phyloP scores from a whole-genome alignment of 164 flowering plant species.

The Stephania yunnanensis region DNA sequence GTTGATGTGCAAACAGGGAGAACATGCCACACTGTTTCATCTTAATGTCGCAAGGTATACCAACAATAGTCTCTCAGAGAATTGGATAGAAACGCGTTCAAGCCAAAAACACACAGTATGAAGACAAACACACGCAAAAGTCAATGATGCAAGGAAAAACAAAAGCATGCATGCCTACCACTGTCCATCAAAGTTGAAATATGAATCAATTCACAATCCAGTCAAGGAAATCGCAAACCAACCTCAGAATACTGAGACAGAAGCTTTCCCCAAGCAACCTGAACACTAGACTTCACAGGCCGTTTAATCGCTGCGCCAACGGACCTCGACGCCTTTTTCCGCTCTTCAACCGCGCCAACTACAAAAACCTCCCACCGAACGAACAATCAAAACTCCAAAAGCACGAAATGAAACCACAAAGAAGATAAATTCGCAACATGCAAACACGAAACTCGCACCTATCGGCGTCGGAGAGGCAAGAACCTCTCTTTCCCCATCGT shows the following conservation, averaged over 20 bases:
- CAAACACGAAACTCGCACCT: constrained; percentile 26
- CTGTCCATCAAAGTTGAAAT: not conserved
- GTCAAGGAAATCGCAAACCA: constrained; percentile 9
- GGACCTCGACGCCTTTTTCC: constrained; percentile 20
- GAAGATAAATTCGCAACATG: constrained; percentile 6
- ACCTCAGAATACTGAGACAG: constrained; percentile 73
- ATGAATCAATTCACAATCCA: not conserved
- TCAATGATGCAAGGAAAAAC: not conserved
- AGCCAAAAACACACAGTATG: not conserved
- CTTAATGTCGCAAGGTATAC: not conserved
- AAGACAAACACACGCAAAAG: not conserved
- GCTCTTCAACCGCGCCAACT: constrained; percentile 20
- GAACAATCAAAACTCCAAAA: not conserved
- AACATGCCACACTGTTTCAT: not conserved
- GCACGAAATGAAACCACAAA: not conserved
- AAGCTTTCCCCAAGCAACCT: constrained; percentile 75
- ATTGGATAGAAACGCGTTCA: not conserved
- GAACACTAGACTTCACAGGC: constrained; percentile 21
- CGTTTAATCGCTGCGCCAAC: constrained; percentile 18
- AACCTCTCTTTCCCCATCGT: constrained; percentile 24
- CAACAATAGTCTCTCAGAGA: not conserved
- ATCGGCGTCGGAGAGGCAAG: constrained; percentile 22
- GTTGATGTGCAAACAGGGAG: not conserved
- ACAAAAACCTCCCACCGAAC: not conserved
- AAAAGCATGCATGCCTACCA: not conserved